Conservation (phyloP, 2,329 filamentous ascomycete genomes). For the Aspergillus glaucus region DNA sequence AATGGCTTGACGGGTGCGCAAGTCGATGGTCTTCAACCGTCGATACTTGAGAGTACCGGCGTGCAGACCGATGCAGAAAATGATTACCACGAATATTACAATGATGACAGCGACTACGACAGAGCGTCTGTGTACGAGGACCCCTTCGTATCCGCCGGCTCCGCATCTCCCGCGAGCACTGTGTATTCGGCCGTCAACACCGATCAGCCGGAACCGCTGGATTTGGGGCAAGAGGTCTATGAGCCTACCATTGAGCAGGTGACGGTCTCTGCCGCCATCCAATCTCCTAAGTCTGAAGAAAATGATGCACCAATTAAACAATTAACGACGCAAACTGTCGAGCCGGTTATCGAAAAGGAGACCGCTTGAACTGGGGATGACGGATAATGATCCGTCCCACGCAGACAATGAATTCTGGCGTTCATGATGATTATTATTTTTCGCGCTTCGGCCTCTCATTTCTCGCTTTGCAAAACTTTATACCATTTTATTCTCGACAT, state of each 20-base stretch:
- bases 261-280: neutral
- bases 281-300: conserved; percentile 1
- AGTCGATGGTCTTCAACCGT: neutral
- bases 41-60: conserved; percentile 2
- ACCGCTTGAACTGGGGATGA: neutral
- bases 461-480: neutral
- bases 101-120: conserved; percentile 1
- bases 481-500: conserved; percentile 1
- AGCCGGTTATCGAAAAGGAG: conserved; percentile 2
- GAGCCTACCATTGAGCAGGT: conserved; percentile 4
- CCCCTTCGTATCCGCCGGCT: conserved; percentile 8
- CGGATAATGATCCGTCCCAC: neutral
- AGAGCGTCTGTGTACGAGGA: conserved; percentile 6
- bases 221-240: conserved; percentile 1
- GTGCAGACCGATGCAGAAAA: conserved; percentile 5
- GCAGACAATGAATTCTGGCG: neutral
- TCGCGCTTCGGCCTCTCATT: neutral
- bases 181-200: conserved; percentile 3
- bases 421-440: neutral
- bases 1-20: neutral
- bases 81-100: neutral
- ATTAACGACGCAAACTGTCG: neutral
- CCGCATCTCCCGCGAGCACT: conserved; percentile 7
- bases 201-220: neutral
- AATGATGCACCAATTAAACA: conserved; percentile 1